A percentile compares a stretch with the other conserved stretches of the same genome.
Evolutionary conservation across 2,329 filamentous ascomycete species (phyloP).

Genomic region (Fusarium udum): DNA sequence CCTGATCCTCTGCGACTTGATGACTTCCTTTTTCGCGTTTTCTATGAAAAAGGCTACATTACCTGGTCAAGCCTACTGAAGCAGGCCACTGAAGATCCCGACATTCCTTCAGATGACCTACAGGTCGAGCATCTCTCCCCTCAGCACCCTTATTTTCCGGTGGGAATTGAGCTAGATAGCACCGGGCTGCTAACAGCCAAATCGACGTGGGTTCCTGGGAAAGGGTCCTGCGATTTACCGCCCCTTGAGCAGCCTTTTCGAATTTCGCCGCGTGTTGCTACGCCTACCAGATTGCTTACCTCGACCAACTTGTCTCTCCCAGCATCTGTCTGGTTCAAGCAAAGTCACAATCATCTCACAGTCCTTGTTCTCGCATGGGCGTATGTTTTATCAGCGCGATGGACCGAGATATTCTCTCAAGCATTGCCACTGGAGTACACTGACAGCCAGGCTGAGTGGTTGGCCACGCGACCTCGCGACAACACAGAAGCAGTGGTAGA

Average conservation of each 20-base stretch:
- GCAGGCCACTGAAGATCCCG: background rate
- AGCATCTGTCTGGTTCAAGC: background rate
- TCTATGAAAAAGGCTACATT: background rate
- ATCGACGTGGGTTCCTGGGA: background rate
- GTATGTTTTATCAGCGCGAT: slow-evolving; percentile 25
- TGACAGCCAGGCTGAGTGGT: background rate
- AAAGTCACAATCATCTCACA: background rate
- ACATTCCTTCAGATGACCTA: background rate
- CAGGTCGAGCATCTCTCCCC: background rate
- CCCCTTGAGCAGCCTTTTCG: background rate
- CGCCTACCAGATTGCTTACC: background rate
- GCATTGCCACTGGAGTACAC: background rate
- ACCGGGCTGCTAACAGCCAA: background rate
- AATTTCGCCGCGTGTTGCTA: background rate
- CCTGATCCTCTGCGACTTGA: background rate
- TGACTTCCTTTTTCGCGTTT: background rate
- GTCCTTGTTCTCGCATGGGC: slow-evolving; percentile 29
- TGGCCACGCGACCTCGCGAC: background rate
- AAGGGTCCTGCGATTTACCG: background rate
- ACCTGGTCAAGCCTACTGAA: background rate
- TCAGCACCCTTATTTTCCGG: background rate
- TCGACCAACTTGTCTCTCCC: background rate
- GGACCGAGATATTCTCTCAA: slow-evolving; percentile 17
- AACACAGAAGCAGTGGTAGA: background rate
- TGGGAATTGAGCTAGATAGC: background rate